Conservation (phyloP, 164 flowering plant genomes). For the Vitis amurensis region DNA sequence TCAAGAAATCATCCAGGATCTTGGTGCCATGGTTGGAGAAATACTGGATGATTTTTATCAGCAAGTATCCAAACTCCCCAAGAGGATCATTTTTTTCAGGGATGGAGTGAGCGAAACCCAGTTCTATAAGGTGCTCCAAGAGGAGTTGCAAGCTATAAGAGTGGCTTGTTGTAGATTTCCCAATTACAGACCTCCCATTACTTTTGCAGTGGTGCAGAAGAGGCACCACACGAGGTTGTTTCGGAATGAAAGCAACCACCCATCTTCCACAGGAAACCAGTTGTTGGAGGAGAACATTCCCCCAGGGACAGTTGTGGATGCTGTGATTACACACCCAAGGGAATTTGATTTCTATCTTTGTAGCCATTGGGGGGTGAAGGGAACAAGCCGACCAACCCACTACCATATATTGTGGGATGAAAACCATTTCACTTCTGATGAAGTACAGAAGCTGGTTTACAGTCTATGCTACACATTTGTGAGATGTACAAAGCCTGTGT, state of each 20-base stretch:
- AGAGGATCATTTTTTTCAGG: conserved; percentile 76
- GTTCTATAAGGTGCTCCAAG: conserved; percentile 74
- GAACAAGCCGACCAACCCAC: conserved; percentile 90
- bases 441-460: conserved; percentile 76
- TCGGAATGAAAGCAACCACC: conserved; percentile 37
- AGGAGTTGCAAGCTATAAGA: conserved; percentile 69
- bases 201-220: conserved; percentile 86
- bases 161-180: conserved; percentile 58
- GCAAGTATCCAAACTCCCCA: conserved; percentile 56
- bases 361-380: conserved; percentile 92
- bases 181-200: conserved; percentile 66
- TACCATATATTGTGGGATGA: conserved; percentile 92
- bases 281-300: conserved; percentile 63
- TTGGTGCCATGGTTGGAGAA: conserved; percentile 77
- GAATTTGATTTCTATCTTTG: conserved; percentile 95
- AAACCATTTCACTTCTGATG: conserved; percentile 81
- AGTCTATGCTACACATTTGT: conserved; percentile 83
- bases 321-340: conserved; percentile 77
- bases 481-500: conserved; percentile 91
- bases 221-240: conserved; percentile 93
- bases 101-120: conserved; percentile 97
- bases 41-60: conserved; percentile 60
- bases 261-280: conserved; percentile 18
- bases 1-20: conserved; percentile 84
- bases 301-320: conserved; percentile 92